These are phyloP conservation scores for Penicillium ochrochloron DNA, from an alignment of 495 filamentous ascomycete species.

Conservation along the genomic window DNA sequence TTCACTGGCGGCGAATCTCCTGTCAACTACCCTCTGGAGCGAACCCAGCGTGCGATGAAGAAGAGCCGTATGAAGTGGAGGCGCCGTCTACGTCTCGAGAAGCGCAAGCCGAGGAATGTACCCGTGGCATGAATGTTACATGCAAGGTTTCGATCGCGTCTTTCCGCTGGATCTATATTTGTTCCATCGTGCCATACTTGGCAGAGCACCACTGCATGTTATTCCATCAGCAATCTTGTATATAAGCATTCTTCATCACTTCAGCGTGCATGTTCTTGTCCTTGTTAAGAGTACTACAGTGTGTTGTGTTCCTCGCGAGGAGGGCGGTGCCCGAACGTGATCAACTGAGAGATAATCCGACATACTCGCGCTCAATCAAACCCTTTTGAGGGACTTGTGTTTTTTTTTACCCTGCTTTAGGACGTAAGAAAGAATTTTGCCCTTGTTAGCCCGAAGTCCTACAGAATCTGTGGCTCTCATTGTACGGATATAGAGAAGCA, in stretches of 20 bases:
- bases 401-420: too few species aligned
- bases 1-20: constrained; percentile 59
- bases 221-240: background rate
- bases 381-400: too few species aligned
- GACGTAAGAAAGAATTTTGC: too few species aligned
- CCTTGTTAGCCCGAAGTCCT: too few species aligned
- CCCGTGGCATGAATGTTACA: background rate
- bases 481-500: too few species aligned
- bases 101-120: constrained; percentile 15
- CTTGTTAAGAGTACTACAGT: background rate
- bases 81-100: constrained; percentile 29
- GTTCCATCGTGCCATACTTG: background rate
- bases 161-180: background rate
- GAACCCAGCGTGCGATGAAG: constrained; percentile 38
- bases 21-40: constrained; percentile 53
- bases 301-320: too few species aligned
- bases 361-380: too few species aligned
- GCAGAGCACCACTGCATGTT: background rate
- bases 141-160: background rate
- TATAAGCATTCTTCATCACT: background rate
- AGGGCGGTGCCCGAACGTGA: background rate
- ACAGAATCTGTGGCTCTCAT: too few species aligned
- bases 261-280: background rate
- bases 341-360: too few species aligned
- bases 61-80: constrained; percentile 44